Evolutionary conservation across 148 eudicot genomes (phyloP).

Genomic region (Spergularia marina): DNA sequence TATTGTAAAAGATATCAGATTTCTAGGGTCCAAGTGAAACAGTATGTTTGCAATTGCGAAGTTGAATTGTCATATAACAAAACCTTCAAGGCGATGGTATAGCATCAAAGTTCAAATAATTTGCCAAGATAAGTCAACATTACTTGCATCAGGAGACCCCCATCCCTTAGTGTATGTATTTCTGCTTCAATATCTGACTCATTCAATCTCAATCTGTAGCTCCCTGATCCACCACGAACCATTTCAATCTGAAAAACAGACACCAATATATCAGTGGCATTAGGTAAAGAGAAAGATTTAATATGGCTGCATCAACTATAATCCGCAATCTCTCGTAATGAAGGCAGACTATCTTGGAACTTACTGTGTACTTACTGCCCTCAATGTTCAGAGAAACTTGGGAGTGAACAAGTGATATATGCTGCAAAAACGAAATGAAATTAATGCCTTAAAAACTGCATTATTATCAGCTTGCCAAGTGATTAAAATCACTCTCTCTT

Average conservation of each 20-base stretch:
- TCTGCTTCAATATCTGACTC: slow-evolving; percentile 92
- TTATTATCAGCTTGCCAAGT: neutral
- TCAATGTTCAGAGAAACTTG: slow-evolving; percentile 91
- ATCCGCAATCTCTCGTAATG: neutral
- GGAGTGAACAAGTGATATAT: slow-evolving; percentile 93
- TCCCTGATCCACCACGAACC: slow-evolving; percentile 94
- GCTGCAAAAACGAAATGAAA: slow-evolving; percentile 55
- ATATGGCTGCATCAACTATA: slow-evolving; percentile 4
- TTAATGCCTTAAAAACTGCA: slow-evolving; percentile 3
- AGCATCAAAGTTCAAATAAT: neutral
- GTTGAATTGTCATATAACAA: slow-evolving; percentile 2
- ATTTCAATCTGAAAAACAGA: slow-evolving; percentile 59
- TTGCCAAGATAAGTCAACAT: neutral
- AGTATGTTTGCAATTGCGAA: neutral
- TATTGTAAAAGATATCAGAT: neutral
- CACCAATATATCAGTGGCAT: neutral
- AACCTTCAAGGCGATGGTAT: neutral
- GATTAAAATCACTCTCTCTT: slow-evolving; percentile 1
- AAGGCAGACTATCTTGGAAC: slow-evolving; percentile 21
- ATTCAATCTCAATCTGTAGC: slow-evolving; percentile 84
- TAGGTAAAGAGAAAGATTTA: neutral
- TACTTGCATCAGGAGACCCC: slow-evolving; percentile 98
- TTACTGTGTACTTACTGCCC: slow-evolving; percentile 97
- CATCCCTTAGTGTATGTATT: slow-evolving; percentile 97
- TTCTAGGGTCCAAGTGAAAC: neutral